Evolutionary conservation across 148 eudicot species (phyloP).

Genomic region (Linanthus parryae): DNA sequence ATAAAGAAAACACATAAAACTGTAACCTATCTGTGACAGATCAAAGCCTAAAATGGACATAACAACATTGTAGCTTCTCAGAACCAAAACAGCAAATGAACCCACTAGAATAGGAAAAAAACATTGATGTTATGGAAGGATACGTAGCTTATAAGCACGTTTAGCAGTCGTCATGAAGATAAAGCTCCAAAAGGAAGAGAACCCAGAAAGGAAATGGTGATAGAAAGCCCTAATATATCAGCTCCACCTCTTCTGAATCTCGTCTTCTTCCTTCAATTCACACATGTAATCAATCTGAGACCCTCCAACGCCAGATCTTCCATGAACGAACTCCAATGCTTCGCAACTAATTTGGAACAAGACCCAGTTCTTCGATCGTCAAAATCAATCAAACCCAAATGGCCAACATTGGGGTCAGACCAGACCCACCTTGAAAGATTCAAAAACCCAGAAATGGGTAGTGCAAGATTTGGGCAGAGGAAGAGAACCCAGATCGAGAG

Average conservation of each 20-base stretch:
- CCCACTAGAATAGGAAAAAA: neutral
- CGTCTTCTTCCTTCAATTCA: neutral
- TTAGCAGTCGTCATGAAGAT: slow-evolving; percentile 56
- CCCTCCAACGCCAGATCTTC: slow-evolving; percentile 8
- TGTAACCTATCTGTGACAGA: neutral
- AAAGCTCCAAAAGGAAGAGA: neutral
- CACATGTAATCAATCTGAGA: slow-evolving; percentile 3
- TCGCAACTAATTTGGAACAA: too few species aligned
- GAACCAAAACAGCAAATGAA: neutral
- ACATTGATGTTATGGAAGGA: slow-evolving; percentile 33
- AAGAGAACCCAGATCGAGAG: too few species aligned
- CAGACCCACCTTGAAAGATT: too few species aligned
- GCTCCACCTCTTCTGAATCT: neutral
- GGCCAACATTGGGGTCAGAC: too few species aligned
- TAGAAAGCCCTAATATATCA: neutral
- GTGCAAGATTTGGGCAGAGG: too few species aligned
- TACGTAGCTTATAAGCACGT: slow-evolving; percentile 99
- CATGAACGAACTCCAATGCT: too few species aligned
- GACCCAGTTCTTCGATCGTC: too few species aligned
- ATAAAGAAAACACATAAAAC: neutral
- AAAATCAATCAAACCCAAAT: too few species aligned
- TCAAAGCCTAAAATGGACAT: neutral
- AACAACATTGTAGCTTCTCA: neutral
- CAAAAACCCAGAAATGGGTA: too few species aligned
- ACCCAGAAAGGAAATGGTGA: neutral